These are phyloP conservation scores for Fusarium sp. DNA, from an alignment of 2,329 filamentous ascomycete species.

Conservation along the genomic window DNA sequence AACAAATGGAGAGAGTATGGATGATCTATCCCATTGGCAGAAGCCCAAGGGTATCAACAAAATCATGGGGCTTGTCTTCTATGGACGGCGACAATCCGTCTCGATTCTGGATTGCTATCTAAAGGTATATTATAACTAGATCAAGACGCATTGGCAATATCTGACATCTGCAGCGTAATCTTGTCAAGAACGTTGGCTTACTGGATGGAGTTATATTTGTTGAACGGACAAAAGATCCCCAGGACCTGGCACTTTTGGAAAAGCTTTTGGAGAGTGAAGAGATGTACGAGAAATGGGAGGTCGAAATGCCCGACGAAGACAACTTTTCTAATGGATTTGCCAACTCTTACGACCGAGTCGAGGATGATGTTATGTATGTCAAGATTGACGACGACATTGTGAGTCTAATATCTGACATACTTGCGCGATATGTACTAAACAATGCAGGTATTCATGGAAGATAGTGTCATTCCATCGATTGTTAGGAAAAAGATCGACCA, in stretches of 20 bases:
- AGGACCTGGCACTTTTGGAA: slow-evolving; percentile 57
- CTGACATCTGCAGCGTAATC: slow-evolving; percentile 53
- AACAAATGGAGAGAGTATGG: slow-evolving; percentile 32
- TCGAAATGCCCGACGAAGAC: slow-evolving; percentile 50
- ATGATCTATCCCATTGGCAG: slow-evolving; percentile 37
- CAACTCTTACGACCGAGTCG: slow-evolving; percentile 58
- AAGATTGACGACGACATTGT: slow-evolving; percentile 56
- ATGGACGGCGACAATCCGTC: slow-evolving; percentile 58
- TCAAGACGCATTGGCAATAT: background rate
- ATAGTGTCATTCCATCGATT: slow-evolving; percentile 62
- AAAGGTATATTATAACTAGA: slow-evolving; percentile 46
- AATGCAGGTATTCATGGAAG: slow-evolving; percentile 53
- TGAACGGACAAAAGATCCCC: slow-evolving; percentile 54
- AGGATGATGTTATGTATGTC: slow-evolving; percentile 59
- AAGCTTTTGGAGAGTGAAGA: slow-evolving; percentile 53
- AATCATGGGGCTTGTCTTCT: slow-evolving; percentile 62
- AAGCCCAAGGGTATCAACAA: slow-evolving; percentile 44
- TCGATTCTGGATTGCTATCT: slow-evolving; percentile 62
- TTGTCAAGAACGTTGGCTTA: slow-evolving; percentile 59
- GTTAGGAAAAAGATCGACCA: slow-evolving; percentile 64
- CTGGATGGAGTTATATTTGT: slow-evolving; percentile 61
- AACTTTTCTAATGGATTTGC: slow-evolving; percentile 51
- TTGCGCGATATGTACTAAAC: background rate
- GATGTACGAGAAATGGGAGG: slow-evolving; percentile 55
- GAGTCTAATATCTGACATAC: slow-evolving; percentile 28